Base-by-base conservation (phyloP, 139 green algal genomes). In the Tetratostichococcus sp. region DNA sequence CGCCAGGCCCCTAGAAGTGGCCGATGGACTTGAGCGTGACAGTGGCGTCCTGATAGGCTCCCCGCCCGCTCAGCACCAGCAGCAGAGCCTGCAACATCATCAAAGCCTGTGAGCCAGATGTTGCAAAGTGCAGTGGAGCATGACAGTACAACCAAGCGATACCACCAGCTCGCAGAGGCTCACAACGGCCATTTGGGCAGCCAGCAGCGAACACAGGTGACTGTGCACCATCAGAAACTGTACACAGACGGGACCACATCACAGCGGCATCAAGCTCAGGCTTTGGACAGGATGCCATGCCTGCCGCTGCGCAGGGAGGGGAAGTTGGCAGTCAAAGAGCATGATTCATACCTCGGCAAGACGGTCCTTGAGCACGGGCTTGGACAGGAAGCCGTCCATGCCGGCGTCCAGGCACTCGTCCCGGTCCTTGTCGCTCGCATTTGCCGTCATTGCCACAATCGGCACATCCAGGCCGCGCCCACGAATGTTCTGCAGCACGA, bases 391-490 rank as follows among this genome's bases (percentile, higher is more conserved):
- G 31, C 85, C 93, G 70, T 97, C 86, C 93, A 97, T 97, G 75
- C 93, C 93, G n/a, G 87, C 85, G 1, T 75, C 77, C 5, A 89
- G 77, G 79, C 92, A 97, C 79, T 92, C 87, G 4, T 90, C 83
- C 11, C 93, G 75, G 78, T 97, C 93, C 17, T 73, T 80, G 66
- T 93, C 88, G 25, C 33, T 76, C 0, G 90, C 92, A 69, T 97
- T 95, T 33, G 93, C 93, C 8, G 93, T 97, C 87, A 97, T 94
- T 26, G 93, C 93, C 39, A 97, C 80, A 70, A 97, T 97, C 16
- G 93, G 93, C 66, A 92, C 70, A 1, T n/a, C 43, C 69, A 68
- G 75, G 21, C 85, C 85, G 22, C 80, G 65, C 31, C 75, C 66
- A 14, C 93, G 82, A 39, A 97, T 89, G 11, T 75, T 75, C 31